Conservation (phyloP, 768 basidiomycete species). For the Nidula microcarpa region DNA sequence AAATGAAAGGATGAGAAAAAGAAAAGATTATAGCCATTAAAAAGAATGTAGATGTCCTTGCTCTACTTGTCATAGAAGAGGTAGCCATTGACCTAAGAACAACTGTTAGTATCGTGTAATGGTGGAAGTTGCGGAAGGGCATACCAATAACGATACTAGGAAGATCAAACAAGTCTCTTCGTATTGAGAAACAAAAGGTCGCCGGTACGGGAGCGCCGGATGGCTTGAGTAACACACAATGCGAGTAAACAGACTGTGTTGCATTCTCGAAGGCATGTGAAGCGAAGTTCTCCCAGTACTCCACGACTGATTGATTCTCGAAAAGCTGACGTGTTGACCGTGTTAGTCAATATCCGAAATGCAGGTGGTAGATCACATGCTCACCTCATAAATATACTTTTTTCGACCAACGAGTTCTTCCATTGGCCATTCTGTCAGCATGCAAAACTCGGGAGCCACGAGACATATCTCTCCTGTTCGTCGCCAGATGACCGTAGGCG, state of each 20-base stretch:
- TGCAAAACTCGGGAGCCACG: slow-evolving; percentile 94
- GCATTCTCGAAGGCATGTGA: slow-evolving; percentile 98
- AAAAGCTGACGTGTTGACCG: slow-evolving; percentile 74
- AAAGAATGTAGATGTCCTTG: slow-evolving; percentile 8
- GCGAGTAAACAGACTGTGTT: slow-evolving; percentile 91
- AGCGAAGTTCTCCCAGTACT: slow-evolving; percentile 97
- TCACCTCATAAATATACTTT: slow-evolving; percentile 67
- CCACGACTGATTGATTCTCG: slow-evolving; percentile 92
- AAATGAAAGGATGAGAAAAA: neutral
- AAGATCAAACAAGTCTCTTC: slow-evolving; percentile 87
- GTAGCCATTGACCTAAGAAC: slow-evolving; percentile 74
- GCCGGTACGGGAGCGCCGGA: slow-evolving; percentile 82
- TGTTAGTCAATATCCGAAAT: neutral
- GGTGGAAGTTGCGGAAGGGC: slow-evolving; percentile 14
- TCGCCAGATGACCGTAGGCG: slow-evolving; percentile 97
- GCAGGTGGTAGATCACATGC: slow-evolving; percentile 7
- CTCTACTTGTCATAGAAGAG: slow-evolving; percentile 53
- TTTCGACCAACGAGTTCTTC: slow-evolving; percentile 69
- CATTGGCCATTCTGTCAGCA: slow-evolving; percentile 87
- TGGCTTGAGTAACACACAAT: slow-evolving; percentile 86
- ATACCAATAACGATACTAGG: slow-evolving; percentile 85
- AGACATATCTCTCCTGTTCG: slow-evolving; percentile 97
- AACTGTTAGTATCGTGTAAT: slow-evolving; percentile 3
- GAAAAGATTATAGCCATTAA: slow-evolving; percentile 10
- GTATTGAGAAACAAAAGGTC: slow-evolving; percentile 94